phyloP scores from a whole-genome alignment of 106 monocot genomes.

The Phalaenopsis equestris region DNA sequence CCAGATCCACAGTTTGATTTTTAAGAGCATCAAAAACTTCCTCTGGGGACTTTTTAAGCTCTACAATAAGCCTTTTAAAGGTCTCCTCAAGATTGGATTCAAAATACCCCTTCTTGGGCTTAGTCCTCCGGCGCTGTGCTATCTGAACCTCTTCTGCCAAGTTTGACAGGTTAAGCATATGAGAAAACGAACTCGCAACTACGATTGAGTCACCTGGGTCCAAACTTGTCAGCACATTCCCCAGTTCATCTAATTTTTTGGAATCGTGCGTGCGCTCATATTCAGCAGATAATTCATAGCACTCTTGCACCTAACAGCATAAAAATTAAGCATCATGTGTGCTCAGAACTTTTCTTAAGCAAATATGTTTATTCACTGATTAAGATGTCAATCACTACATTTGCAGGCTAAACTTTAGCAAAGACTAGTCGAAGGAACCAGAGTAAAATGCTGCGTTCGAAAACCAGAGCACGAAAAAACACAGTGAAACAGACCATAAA shows the following conservation, averaged over 20 bases:
- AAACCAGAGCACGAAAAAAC: neutral
- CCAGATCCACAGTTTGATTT: conserved; percentile 87
- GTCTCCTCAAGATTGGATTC: conserved; percentile 72
- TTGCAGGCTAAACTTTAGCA: neutral
- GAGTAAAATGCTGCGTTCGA: neutral
- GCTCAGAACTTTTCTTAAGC: neutral
- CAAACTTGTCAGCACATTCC: conserved; percentile 61
- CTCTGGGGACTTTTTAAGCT: conserved; percentile 64
- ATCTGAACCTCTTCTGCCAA: conserved; percentile 98
- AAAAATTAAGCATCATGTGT: neutral
- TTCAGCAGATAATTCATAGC: conserved; percentile 77
- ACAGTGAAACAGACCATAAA: neutral
- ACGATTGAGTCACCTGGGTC: conserved; percentile 74
- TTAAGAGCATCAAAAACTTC: conserved; percentile 91
- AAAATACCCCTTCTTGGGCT: conserved; percentile 73
- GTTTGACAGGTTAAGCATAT: conserved; percentile 94
- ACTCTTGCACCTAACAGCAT: conserved; percentile 73
- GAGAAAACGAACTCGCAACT: conserved; percentile 76
- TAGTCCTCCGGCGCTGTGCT: conserved; percentile 64
- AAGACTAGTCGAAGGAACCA: neutral
- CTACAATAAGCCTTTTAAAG: conserved; percentile 53
- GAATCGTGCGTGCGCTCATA: conserved; percentile 58
- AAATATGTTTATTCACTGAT: neutral
- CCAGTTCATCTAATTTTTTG: conserved; percentile 62
- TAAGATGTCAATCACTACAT: neutral